These are phyloP conservation scores for Phyllosticta citribraziliensis DNA, from an alignment of 2,329 filamentous ascomycete genomes.

Conservation along the genomic window DNA sequence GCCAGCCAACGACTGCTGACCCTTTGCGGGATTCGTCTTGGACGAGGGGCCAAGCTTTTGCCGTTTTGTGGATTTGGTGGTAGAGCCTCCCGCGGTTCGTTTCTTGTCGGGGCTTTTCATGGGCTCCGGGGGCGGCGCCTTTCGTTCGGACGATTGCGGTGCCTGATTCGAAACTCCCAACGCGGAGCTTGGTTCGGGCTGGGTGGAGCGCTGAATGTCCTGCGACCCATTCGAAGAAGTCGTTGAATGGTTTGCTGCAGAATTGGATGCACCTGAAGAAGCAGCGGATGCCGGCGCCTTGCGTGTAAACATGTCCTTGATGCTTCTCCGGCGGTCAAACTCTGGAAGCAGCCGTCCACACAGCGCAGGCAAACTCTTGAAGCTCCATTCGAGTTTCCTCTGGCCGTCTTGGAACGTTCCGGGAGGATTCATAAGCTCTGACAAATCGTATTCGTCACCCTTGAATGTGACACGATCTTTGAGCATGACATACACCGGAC, in stretches of 20 bases:
- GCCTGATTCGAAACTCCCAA: neutral
- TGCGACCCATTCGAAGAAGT: neutral
- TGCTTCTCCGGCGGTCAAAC: conserved; percentile 73
- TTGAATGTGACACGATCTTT: conserved; percentile 50
- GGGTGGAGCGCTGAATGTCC: neutral
- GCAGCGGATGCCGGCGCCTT: conserved; percentile 12
- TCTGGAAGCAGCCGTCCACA: conserved; percentile 81
- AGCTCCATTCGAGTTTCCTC: conserved; percentile 55
- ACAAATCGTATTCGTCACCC: conserved; percentile 43
- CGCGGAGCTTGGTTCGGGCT: neutral
- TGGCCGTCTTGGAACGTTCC: conserved; percentile 61
- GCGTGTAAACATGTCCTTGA: conserved; percentile 81
- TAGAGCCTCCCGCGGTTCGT: conserved; percentile 17
- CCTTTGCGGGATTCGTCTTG: neutral
- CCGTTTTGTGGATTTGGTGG: conserved; percentile 13
- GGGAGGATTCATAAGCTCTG: conserved; percentile 68
- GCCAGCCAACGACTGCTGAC: conserved; percentile 9
- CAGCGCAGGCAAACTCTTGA: conserved; percentile 57
- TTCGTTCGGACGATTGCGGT: neutral
- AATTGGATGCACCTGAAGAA: neutral
- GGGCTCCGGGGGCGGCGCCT: neutral
- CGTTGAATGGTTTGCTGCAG: neutral
- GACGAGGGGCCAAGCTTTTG: neutral
- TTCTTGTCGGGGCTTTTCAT: conserved; percentile 15
- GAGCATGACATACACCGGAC: conserved; percentile 74